Base-by-base conservation (phyloP, 805 yeast genomes). In the Yarrowia deformans region DNA sequence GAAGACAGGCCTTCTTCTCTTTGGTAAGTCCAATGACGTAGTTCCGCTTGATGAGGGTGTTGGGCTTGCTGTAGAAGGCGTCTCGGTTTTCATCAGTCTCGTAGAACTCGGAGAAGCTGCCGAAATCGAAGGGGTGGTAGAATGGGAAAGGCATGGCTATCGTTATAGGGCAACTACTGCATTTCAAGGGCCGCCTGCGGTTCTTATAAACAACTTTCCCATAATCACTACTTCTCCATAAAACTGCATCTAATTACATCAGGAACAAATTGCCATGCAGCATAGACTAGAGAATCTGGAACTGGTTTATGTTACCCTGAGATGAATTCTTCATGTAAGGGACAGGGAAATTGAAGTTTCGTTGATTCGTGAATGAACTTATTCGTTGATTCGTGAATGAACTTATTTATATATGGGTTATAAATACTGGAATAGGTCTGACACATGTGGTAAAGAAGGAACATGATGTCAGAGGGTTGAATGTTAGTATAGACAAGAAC, bases 401-500 rank as follows among this genome's bases (percentile, higher is more conserved):
- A 14, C 39, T 54, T n/a, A n/a, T n/a, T n/a, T 37, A 37, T 52
- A 37, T 52, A 37, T 54, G 18, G 42, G 29, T 35, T 54, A 54
- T 54, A 54, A 54, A 54, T 54, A 54, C 60, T 54, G 39, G 37
- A 52, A 32, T 16, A 32, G 12, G 8, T 8, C 18, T 29, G 10
- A 18, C 35, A 19, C 52, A 8, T 23, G 34, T 43, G 35, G 14
- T 14, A 32, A 49, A 37, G 39, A 49, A 49, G 54, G 39, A 32
- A 8, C 8, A 19, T 12, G n/a, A 34, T 8, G 50, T 9, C 54
- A 50, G 55, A 39, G 9, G 40, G 19, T n/a, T 18, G 39, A 39
- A 14, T 23, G 60, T 54, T 54, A 54, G 60, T 54, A 54, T 54
- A 39, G 60, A 54, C 60, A 54, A 18, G 60, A 54, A 54, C 18